A percentile compares a stretch with the other conserved stretches of the same genome.
phyloP scores from a whole-genome alignment of 2,329 filamentous ascomycete genomes.

The Trichothecium roseum region DNA sequence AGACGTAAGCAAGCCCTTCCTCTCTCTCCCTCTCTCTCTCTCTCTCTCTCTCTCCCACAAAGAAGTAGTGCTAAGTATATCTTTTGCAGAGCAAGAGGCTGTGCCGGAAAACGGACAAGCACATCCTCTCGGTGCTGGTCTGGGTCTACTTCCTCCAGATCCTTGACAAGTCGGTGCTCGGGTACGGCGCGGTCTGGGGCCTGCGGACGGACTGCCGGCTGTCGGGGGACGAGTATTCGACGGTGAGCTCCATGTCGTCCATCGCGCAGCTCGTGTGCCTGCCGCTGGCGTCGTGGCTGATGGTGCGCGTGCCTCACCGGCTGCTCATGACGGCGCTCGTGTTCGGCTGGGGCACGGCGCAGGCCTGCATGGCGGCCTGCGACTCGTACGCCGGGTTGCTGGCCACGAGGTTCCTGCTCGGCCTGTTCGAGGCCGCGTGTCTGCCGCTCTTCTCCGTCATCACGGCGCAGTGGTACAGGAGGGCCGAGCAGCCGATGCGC shows the following conservation, averaged over 20 bases:
- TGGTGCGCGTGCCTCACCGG: slow-evolving; percentile 49
- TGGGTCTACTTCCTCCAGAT: slow-evolving; percentile 52
- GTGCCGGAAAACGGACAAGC: slow-evolving; percentile 48
- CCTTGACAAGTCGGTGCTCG: slow-evolving; percentile 48
- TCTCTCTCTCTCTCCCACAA: not conserved
- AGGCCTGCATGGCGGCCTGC: slow-evolving; percentile 34
- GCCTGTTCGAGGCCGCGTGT: slow-evolving; percentile 40
- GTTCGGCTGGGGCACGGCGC: slow-evolving; percentile 32
- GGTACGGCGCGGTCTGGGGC: slow-evolving; percentile 47
- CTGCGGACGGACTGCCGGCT: slow-evolving; percentile 38
- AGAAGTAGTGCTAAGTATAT: not conserved
- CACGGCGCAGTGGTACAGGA: slow-evolving; percentile 36
- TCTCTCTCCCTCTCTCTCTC: not conserved
- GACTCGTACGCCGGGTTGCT: slow-evolving; percentile 37
- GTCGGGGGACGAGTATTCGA: slow-evolving; percentile 42
- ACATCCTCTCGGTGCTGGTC: slow-evolving; percentile 42
- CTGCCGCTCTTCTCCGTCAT: slow-evolving; percentile 36
- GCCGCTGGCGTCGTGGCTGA: slow-evolving; percentile 47
- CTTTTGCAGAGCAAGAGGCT: slow-evolving; percentile 42
- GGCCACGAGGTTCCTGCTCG: slow-evolving; percentile 36
- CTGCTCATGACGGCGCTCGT: slow-evolving; percentile 43
- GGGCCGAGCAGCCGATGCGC: slow-evolving; percentile 49
- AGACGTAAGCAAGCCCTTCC: slow-evolving; percentile 5
- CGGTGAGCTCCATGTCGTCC: slow-evolving; percentile 45
- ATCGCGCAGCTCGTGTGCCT: slow-evolving; percentile 53